Conservation (phyloP, 2,329 filamentous ascomycete genomes). For the Hymenoscyphus fructigenus region DNA sequence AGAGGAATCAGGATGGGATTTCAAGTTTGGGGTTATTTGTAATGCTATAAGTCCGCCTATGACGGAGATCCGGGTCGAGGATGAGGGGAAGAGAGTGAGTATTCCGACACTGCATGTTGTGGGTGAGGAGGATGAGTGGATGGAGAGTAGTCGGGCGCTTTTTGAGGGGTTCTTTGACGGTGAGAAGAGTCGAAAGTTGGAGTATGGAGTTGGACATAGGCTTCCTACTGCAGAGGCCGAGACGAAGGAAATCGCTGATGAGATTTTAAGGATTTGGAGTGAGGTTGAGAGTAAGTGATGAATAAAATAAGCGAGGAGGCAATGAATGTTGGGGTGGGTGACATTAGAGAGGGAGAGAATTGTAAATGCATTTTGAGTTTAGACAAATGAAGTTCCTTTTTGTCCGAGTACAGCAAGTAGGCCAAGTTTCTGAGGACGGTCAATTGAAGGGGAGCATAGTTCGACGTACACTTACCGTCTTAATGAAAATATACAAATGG, state of each 20-base stretch:
- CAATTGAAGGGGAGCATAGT: too few relatives aligned
- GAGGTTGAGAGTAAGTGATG: not conserved
- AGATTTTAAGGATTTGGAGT: constrained; percentile 25
- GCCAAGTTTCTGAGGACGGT: too few relatives aligned
- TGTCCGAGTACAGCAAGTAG: too few relatives aligned
- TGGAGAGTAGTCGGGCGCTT: constrained; percentile 19
- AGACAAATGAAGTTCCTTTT: too few relatives aligned
- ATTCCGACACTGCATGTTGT: constrained; percentile 29
- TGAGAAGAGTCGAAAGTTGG: constrained; percentile 19
- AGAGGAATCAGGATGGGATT: constrained; percentile 9
- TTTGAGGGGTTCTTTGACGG: constrained; percentile 22
- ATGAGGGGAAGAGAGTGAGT: constrained; percentile 15
- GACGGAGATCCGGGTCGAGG: constrained; percentile 13
- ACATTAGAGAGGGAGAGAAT: too few relatives aligned
- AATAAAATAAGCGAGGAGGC: not conserved
- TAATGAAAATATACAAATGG: too few relatives aligned
- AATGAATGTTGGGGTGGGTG: not conserved
- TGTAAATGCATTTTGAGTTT: too few relatives aligned
- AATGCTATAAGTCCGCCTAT: constrained; percentile 24
- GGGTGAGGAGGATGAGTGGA: constrained; percentile 28
- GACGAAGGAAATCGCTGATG: constrained; percentile 24
- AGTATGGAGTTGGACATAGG: constrained; percentile 28
- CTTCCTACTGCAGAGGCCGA: constrained; percentile 24
- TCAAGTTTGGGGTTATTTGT: constrained; percentile 26
- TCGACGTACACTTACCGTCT: too few relatives aligned